Base-by-base conservation (phyloP, 2,329 filamentous ascomycete species). In the Periglandula ipomoeae region DNA sequence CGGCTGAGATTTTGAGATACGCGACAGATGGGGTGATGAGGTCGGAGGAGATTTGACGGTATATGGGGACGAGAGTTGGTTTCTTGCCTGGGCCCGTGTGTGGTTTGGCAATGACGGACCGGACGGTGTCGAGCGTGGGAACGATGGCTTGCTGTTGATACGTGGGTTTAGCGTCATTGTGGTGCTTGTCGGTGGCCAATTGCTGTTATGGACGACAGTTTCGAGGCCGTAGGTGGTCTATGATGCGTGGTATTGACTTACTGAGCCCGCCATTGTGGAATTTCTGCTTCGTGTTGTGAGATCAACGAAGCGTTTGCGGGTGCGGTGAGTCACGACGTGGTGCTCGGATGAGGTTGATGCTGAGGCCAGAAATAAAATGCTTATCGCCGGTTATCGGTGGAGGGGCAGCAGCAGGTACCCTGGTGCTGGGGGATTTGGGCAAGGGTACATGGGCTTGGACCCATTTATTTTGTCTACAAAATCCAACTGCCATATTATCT, bases 1-100 rank as follows among this genome's bases (percentile, higher is more conserved):
- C 82, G 53, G 82, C 78, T 32, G 87, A 84, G 57, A 96, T 77
- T 70, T 96, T 97, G 56, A 98, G 78, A 68, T 97, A 98, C 58
- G 94, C 91, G 53, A 87, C 81, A n/a, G 89, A 91, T 3, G 93
- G 93, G 1, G 91, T 98, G 65, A 97, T 78, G 57, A 97, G 84
- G 67, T 96, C 91, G 58, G 91, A 91, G 5, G 89, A 82, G 58
- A 95, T 89, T 55, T 90, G 87, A 23, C 86, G 83, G 67, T 84
- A 89, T 38, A 95, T 67, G 2, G 89, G 89, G 8, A 95, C 79
- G 53, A 94, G 78, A 59, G 93, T 95, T 13, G 84, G 66, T 55
- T 66, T 61, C 41, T 52, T 56, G 44, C 52, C 56, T 17, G 50
- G 46, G 38, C 49, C 56, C 41, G 60, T 49, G 44, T 56, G 60